Conservation (phyloP, 176 grass and related monocot genomes). For the Pontederia crassipes region DNA sequence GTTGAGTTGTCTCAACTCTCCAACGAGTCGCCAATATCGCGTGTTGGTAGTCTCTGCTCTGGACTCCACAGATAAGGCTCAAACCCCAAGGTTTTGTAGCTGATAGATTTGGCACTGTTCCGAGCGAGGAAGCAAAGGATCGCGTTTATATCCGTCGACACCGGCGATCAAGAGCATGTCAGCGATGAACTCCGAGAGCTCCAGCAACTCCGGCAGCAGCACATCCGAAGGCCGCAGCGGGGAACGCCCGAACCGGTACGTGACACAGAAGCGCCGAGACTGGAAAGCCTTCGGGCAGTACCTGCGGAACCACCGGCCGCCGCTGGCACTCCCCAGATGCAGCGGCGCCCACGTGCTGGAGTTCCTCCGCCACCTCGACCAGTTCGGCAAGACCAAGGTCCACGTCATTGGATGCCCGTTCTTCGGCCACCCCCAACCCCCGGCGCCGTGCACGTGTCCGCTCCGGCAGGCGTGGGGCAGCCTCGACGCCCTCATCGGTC, state of each 20-base stretch:
- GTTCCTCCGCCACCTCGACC: constrained; percentile 66
- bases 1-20: no score
- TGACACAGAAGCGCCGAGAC: constrained; percentile 69
- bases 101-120: no score
- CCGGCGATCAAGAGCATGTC: constrained; percentile 17
- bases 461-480: constrained; percentile 56
- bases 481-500: constrained; percentile 63
- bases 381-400: constrained; percentile 74
- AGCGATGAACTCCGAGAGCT: constrained; percentile 20
- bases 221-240: background rate
- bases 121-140: no score
- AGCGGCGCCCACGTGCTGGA: constrained; percentile 65
- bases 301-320: constrained; percentile 63
- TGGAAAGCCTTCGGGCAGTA: constrained; percentile 69
- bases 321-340: constrained; percentile 48
- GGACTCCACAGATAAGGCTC: no score
- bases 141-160: no score
- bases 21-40: no score
- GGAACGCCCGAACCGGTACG: constrained; percentile 48
- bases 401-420: constrained; percentile 45
- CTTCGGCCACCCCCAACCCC: constrained; percentile 51
- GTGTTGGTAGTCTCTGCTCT: no score
- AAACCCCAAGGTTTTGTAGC: no score
- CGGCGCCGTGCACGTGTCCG: constrained; percentile 46
- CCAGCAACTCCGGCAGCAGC: background rate